Base-by-base conservation (phyloP, 495 filamentous ascomycete genomes). In the Aspergillus conjunctus region DNA sequence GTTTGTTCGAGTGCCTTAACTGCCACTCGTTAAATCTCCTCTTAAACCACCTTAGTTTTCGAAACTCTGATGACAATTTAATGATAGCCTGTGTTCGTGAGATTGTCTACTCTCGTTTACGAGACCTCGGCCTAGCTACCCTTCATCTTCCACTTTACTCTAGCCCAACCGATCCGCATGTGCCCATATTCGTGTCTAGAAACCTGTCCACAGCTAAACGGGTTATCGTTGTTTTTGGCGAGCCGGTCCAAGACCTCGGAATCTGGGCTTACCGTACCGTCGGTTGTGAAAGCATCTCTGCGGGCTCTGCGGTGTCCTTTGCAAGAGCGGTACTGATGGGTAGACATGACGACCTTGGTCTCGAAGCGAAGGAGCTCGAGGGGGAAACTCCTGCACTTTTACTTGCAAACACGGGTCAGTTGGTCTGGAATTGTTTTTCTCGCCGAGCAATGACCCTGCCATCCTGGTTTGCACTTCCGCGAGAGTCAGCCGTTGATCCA, bases 181-280 rank as follows among this genome's bases (percentile, higher is more conserved):
- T 91, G 31, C 84, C 86, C 0, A 91, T 98, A 68, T 79, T 90
- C 66, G 67, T 85, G 46, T 84, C 85, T 14, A 17, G 70, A 34
- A 79, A 88, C 54, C 67, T 96, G 8, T 61, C 71, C 34, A 68
- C 63, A n/a, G 84, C 82, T 30, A 80, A 80, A 18, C 86, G 89
- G 12, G 74, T 96, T 10, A 73, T 95, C n/a, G 70, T 96, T 54
- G 76, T 94, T 55, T 81, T 95, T 62, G 88, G 89, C 59, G 87
- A 93, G 59, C 68, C 79, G 2, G 62, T 56, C 11, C 88, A 95
- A 66, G 87, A 93, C 54, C 77, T 94, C 4, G 91, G 90, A 4
- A 76, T 93, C 52, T 84, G 91, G 64, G 82, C 91, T 7, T 88
- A 88, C 66, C 87, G 91, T 14, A 76, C 82, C 7, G 68, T 88